phyloP scores from a whole-genome alignment of 345 rosid species.

The Alliaria petiolata region DNA sequence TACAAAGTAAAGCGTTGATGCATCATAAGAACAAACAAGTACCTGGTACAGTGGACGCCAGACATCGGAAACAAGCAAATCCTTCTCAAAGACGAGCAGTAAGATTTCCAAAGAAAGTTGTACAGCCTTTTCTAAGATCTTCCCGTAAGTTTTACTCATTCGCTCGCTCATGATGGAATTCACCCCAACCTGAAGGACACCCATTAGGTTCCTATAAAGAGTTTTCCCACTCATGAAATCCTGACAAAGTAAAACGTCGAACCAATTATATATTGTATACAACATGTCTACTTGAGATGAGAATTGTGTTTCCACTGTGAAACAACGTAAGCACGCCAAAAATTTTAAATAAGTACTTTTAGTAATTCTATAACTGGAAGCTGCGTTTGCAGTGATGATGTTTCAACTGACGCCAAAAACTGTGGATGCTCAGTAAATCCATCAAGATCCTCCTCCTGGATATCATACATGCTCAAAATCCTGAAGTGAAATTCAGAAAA shows the following conservation, averaged over 20 bases:
- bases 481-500: slow-evolving; percentile 37
- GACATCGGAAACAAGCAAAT: slow-evolving; percentile 68
- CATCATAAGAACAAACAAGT: slow-evolving; percentile 1
- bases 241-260: slow-evolving; percentile 35
- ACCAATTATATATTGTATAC: slow-evolving; percentile 8
- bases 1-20: neutral
- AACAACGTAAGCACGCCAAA: neutral
- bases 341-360: slow-evolving; percentile 42
- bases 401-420: slow-evolving; percentile 39
- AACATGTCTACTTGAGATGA: slow-evolving; percentile 9
- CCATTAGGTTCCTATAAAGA: slow-evolving; percentile 81
- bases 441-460: slow-evolving; percentile 76
- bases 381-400: slow-evolving; percentile 66
- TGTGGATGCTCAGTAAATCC: slow-evolving; percentile 55
- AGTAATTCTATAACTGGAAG: slow-evolving; percentile 83
- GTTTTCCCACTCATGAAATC: slow-evolving; percentile 99
- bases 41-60: slow-evolving; percentile 98
- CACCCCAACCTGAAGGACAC: slow-evolving; percentile 81
- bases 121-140: slow-evolving; percentile 83
- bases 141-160: slow-evolving; percentile 72
- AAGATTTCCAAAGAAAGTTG: slow-evolving; percentile 81
- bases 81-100: slow-evolving; percentile 78
- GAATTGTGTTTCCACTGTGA: slow-evolving; percentile 1
- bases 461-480: slow-evolving; percentile 79
- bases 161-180: slow-evolving; percentile 68